Evolutionary conservation across 495 filamentous ascomycete genomes (phyloP), one percentile per base, ranked within the genome.

Genomic region (Pyrenopolyporus hunteri): DNA sequence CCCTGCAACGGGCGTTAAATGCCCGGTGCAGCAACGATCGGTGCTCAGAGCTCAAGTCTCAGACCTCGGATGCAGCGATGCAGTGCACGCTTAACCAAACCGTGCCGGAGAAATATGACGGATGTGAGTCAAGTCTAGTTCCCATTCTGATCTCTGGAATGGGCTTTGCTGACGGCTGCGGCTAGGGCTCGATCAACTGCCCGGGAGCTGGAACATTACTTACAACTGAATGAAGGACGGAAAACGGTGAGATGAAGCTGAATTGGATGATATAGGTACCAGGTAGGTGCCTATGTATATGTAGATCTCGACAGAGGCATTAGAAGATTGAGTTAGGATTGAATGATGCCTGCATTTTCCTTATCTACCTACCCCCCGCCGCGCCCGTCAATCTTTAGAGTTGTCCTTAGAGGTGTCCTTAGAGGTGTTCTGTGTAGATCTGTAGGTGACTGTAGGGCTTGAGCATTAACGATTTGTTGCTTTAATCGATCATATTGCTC

Each of bases 1-100:
- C 69, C 1, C 68, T 79, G 13, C 76, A 79, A 53, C 58, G 67
- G n/a, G 77, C 75, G 13, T 72, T 80, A 70, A 70, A 81, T 53
- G 70, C 68, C 35, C 62, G 64, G 11, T 80, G 77, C 57, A 66
- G 51, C 40, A 73, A 73, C 33, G 63, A 66, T 10, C 54, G 47
- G 8, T 79, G 78, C 65, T 51, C 57, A 0, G 64, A 64, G 25
- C 60, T 80, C 22, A 71, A 74, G 51, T 54, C 63, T 19, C 79
- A 81, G 60, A 57, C 59, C n/a, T 48, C 64, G 2, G 69, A 70
- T 6, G 57, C 66, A 9, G 77, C 78, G 19, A 76, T 71, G 55
- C 61, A 57, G 28, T 82, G 78, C 61, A 70, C 65, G 10, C 62
- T 74, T 29, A 63, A 69, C 29, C 72, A 71, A 43, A 70, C 65